Base-by-base conservation (phyloP, 352 stramenopile species). In the Pythium volutum region DNA sequence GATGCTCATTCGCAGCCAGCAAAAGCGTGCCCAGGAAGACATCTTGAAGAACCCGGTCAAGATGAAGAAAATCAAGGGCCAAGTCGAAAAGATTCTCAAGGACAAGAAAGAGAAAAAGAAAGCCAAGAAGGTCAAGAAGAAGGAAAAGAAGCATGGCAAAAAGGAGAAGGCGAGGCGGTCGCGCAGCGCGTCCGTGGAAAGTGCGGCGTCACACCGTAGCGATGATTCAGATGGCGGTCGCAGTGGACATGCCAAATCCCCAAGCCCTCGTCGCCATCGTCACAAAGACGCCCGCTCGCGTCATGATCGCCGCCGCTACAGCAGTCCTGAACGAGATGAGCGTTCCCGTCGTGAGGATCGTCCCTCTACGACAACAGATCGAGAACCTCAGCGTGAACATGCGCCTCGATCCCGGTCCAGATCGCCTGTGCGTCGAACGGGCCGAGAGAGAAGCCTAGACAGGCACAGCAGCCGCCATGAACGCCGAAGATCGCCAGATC, bases 1-100 rank as follows among this genome's bases (percentile, higher is more conserved):
- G 93, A 98, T 98, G 83, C 62, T 95, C 18, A 98, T 99, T 36
- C 77, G 80, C n/a, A 91, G 87, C 52, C 76, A 86, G 36, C 85
- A 96, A 79, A 76, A 85, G 68, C 63, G 69, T 64, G 73, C 80
- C 75, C 70, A 80, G 59, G 89, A 89, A 73, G 93, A 77, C 70
- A 87, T 96, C 11, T 56, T 96, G 29, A 96, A 96, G 70, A 91
- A 89, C 62, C 81, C 97, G 8, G 87, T 97, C 39, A 95, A 97
- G 64, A 95, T 93, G 87, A 86, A 76, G 45, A 84, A 73, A 58
- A 97, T 96, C 58, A 88, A 93, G 55, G 82, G 80, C 10, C 59
- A 89, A 36, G 87, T 96, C 41, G 75, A 92, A 45, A 79, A 85
- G 45, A 71, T 94, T 15, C 67, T 88, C 52, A 82, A 91, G 36